phyloP scores from a whole-genome alignment of 1,284 basidiomycete genomes.

The Retiboletus flavoniger region DNA sequence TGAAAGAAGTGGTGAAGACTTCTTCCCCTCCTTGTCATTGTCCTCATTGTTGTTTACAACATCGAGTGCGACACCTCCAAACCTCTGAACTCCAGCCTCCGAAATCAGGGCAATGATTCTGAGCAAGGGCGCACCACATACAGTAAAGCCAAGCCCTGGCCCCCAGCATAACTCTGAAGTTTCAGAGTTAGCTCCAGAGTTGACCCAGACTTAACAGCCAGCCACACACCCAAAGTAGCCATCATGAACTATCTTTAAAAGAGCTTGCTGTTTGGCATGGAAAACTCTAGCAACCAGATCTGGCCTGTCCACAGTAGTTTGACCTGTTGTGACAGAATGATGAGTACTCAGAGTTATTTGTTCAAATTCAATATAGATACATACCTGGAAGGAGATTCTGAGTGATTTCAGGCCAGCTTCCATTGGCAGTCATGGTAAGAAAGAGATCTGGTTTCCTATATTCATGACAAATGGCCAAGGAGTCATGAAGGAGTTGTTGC shows the following conservation, averaged over 20 bases:
- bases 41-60: too few species aligned
- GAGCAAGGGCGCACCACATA: too few species aligned
- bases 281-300: neutral
- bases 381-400: neutral
- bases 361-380: neutral
- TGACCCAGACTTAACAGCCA: too few species aligned
- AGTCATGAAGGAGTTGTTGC: slow-evolving; percentile 1
- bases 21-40: too few species aligned
- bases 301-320: neutral
- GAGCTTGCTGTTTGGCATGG: neutral
- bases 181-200: too few species aligned
- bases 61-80: too few species aligned
- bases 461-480: neutral
- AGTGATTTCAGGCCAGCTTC: neutral
- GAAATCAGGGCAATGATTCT: too few species aligned
- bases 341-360: too few species aligned
- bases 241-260: neutral
- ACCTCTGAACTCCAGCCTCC: too few species aligned
- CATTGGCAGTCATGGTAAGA: slow-evolving; percentile 1
- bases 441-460: slow-evolving; percentile 1
- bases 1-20: too few species aligned
- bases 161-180: too few species aligned
- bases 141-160: too few species aligned
- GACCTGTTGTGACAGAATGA: neutral
- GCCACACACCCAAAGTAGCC: neutral